Percentiles rank a stretch among this genome's conserved stretches.
Evolutionary conservation across 345 rosid genomes (phyloP).

Genomic region (Rhodomyrtus tomentosa): DNA sequence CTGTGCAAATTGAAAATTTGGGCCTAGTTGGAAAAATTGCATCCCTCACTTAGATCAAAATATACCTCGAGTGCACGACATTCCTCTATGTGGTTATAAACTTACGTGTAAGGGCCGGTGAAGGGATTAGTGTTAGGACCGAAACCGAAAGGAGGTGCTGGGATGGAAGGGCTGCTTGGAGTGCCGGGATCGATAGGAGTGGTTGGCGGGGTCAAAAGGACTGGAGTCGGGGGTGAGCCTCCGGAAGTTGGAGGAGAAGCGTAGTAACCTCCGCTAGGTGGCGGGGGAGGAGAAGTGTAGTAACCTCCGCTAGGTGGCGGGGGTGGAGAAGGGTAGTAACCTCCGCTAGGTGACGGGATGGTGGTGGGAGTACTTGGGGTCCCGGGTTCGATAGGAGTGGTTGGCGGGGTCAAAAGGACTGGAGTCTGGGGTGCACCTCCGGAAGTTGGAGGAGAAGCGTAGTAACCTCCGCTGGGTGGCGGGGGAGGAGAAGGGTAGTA

Average conservation of each 20-base stretch:
- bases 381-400: constrained; percentile 31
- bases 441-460: constrained; percentile 36
- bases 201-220: constrained; percentile 29
- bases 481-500: too few species aligned
- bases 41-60: neutral
- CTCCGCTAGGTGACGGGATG: constrained; percentile 28
- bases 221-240: constrained; percentile 32
- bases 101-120: constrained; percentile 80
- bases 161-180: neutral
- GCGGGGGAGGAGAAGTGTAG: constrained; percentile 25
- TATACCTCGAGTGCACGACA: neutral
- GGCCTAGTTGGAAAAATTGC: neutral
- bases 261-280: constrained; percentile 39
- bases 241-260: constrained; percentile 34
- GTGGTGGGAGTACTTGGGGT: constrained; percentile 27
- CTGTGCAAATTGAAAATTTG: neutral
- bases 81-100: neutral
- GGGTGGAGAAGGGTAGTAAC: constrained; percentile 30
- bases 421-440: constrained; percentile 31
- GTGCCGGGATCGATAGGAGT: constrained; percentile 2
- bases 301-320: constrained; percentile 41
- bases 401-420: constrained; percentile 26
- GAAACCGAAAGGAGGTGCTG: constrained; percentile 40
- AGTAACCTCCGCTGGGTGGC: constrained; percentile 20
- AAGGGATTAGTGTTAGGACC: constrained; percentile 22